Conservation (phyloP, 768 basidiomycete species). For the Trametes punicea region DNA sequence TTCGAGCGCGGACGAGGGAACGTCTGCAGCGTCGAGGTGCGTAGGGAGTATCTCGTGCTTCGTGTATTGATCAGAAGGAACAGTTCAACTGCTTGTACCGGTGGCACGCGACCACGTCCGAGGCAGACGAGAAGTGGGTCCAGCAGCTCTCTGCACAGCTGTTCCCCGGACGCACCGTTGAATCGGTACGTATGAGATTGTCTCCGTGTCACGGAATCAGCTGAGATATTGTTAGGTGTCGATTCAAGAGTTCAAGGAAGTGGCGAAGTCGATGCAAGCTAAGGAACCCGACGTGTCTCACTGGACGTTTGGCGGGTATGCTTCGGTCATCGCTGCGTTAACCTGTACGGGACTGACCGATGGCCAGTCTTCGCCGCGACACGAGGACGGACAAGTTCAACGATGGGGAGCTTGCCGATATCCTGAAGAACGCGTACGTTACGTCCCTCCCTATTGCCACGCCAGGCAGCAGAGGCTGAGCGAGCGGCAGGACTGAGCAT, state of each 20-base stretch:
- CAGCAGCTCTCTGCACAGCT: conserved; percentile 42
- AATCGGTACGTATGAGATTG: conserved; percentile 29
- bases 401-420: conserved; percentile 65
- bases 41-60: conserved; percentile 1
- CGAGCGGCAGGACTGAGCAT: conserved; percentile 53
- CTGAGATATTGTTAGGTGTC: conserved; percentile 32
- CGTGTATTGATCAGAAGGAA: not conserved
- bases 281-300: conserved; percentile 46
- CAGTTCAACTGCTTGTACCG: conserved; percentile 85
- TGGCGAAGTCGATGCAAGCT: conserved; percentile 37
- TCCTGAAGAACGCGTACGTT: conserved; percentile 66
- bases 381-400: conserved; percentile 53
- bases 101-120: conserved; percentile 82
- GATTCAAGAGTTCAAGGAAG: conserved; percentile 47
- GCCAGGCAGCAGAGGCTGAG: not conserved
- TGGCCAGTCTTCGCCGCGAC: conserved; percentile 60
- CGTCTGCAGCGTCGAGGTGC: conserved; percentile 76
- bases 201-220: not conserved
- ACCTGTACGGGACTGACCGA: not conserved
- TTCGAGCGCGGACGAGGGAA: conserved; percentile 83
- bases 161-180: conserved; percentile 52
- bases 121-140: conserved; percentile 70
- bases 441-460: not conserved
- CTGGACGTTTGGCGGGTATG: conserved; percentile 69
- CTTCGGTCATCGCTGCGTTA: not conserved